phyloP scores from a whole-genome alignment of 768 basidiomycete genomes.

The Xerocomellus intermedius region DNA sequence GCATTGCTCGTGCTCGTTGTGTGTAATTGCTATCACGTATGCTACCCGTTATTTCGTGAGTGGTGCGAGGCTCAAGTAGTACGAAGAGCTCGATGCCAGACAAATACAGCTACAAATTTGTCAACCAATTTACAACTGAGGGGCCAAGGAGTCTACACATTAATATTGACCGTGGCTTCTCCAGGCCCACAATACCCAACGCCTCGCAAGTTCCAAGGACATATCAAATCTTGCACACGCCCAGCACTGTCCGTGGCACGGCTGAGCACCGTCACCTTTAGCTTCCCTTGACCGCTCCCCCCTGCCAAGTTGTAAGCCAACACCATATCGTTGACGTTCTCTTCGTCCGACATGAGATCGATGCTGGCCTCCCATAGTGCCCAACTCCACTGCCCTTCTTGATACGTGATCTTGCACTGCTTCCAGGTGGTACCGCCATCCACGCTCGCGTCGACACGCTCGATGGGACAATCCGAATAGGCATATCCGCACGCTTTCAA shows the following conservation, averaged over 20 bases:
- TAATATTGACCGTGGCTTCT: constrained; percentile 7
- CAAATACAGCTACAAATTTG: too few relatives aligned
- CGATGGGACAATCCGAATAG: constrained; percentile 47
- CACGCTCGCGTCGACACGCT: constrained; percentile 48
- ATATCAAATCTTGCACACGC: constrained; percentile 46
- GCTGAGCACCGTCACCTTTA: constrained; percentile 34
- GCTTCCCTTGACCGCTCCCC: constrained; percentile 11
- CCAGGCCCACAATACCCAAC: constrained; percentile 45
- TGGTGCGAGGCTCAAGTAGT: too few relatives aligned
- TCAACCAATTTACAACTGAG: too few relatives aligned
- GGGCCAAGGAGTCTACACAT: not conserved
- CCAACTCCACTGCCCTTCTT: constrained; percentile 72
- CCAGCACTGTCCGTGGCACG: constrained; percentile 54
- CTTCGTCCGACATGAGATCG: constrained; percentile 26
- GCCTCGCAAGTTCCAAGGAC: constrained; percentile 66
- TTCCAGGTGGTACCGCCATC: constrained; percentile 55
- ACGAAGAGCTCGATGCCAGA: too few relatives aligned
- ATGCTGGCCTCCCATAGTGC: constrained; percentile 62
- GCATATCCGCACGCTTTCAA: constrained; percentile 54
- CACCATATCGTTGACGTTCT: constrained; percentile 15
- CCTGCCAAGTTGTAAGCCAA: not conserved
- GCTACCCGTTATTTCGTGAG: too few relatives aligned
- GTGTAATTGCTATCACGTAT: too few relatives aligned
- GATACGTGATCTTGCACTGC: constrained; percentile 52
- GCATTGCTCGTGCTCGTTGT: too few relatives aligned